Conservation (phyloP, 2,329 filamentous ascomycete species). For the Colletotrichum simmondsii region DNA sequence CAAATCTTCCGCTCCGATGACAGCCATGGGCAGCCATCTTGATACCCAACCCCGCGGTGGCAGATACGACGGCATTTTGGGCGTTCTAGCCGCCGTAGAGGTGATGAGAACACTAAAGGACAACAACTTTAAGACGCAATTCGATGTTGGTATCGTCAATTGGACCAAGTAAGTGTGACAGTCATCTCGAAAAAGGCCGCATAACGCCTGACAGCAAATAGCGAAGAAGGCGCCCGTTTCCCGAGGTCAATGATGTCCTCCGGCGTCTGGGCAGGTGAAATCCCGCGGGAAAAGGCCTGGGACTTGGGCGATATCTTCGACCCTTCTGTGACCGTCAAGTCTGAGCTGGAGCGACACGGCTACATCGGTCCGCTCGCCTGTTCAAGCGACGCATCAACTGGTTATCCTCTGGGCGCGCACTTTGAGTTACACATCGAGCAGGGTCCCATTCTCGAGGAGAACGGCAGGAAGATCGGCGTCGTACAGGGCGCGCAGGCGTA, state of each 20-base stretch:
- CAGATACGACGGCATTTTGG: conserved; percentile 81
- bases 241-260: conserved; percentile 80
- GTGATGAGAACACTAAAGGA: conserved; percentile 76
- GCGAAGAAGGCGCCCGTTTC: conserved; percentile 85
- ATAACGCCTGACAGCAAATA: conserved; percentile 40
- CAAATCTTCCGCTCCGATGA: conserved; percentile 70
- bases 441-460: conserved; percentile 77
- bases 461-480: conserved; percentile 72
- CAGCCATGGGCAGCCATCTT: conserved; percentile 74
- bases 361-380: conserved; percentile 67
- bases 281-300: conserved; percentile 70
- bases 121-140: conserved; percentile 74
- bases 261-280: conserved; percentile 80
- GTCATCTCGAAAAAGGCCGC: fast-evolving
- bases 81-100: conserved; percentile 79
- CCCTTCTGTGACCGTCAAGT: conserved; percentile 46
- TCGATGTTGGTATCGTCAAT: conserved; percentile 79
- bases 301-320: conserved; percentile 56
- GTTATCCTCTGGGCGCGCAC: conserved; percentile 73
- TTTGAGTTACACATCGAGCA: conserved; percentile 91
- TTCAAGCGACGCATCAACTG: conserved; percentile 1
- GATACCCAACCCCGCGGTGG: conserved; percentile 74
- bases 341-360: conserved; percentile 75
- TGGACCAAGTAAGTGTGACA: conserved; percentile 72
- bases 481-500: conserved; percentile 81